These are phyloP conservation scores for Poa pratensis DNA, from an alignment of 176 grass and related monocot genomes.

Conservation along the genomic window DNA sequence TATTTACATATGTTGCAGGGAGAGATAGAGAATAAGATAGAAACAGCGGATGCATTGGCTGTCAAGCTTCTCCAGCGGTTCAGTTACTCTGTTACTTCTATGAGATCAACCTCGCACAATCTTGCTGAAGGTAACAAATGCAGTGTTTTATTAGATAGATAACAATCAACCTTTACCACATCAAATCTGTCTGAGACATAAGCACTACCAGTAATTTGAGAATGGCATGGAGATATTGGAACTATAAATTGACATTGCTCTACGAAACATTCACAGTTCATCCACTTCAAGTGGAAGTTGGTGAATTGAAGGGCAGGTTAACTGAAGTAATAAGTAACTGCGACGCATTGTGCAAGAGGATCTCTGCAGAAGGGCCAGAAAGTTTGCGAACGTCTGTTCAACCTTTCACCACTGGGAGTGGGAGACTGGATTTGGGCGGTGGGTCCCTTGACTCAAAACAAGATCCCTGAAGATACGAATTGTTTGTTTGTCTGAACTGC, in stretches of 20 bases:
- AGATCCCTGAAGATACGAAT: constrained; percentile 18
- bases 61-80: constrained; percentile 86
- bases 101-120: constrained; percentile 73
- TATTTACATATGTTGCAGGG: constrained; percentile 49
- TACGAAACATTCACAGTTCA: constrained; percentile 51
- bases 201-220: background rate
- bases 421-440: constrained; percentile 32
- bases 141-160: background rate
- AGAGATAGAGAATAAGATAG: constrained; percentile 92
- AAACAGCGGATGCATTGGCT: constrained; percentile 85
- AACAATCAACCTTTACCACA: background rate
- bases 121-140: constrained; percentile 66
- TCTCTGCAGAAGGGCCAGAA: constrained; percentile 66
- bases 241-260: constrained; percentile 16
- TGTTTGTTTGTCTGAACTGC: constrained; percentile 4
- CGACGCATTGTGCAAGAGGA: constrained; percentile 81
- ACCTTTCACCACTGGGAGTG: constrained; percentile 42
- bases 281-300: constrained; percentile 86
- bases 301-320: constrained; percentile 88
- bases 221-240: background rate
- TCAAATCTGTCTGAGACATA: background rate
- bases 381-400: constrained; percentile 49
- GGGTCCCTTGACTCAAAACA: constrained; percentile 42
- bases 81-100: constrained; percentile 75
- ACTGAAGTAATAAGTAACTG: constrained; percentile 92